Evolutionary conservation across 768 basidiomycete genomes (phyloP).

Genomic region (Mycena belliarum): DNA sequence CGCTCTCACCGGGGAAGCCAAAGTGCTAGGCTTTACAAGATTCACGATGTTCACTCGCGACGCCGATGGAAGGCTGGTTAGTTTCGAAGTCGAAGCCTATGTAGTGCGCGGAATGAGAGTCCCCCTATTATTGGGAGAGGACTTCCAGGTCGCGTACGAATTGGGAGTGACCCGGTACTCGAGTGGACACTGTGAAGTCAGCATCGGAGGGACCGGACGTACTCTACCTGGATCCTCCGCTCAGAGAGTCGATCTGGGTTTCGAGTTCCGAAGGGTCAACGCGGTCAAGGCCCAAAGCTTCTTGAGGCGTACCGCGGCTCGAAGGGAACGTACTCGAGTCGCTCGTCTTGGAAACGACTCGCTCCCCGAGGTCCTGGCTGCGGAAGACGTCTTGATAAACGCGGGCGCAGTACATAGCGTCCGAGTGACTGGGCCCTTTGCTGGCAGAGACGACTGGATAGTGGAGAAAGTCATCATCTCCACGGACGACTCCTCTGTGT

Average conservation of each 20-base stretch:
- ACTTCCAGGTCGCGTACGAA: conserved; percentile 26
- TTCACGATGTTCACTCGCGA: conserved; percentile 8
- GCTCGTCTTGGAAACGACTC: not conserved
- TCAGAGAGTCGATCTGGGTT: not conserved
- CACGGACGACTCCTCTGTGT: conserved; percentile 3
- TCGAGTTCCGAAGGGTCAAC: conserved; percentile 4
- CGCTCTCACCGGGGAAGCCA: conserved; percentile 5
- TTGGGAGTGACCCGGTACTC: conserved; percentile 13
- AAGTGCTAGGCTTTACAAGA: conserved; percentile 20
- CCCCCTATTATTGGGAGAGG: conserved; percentile 29
- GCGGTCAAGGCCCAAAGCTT: not conserved
- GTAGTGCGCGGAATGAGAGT: conserved; percentile 28
- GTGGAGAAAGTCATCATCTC: conserved; percentile 20
- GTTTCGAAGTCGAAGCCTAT: conserved; percentile 24
- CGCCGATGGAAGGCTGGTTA: conserved; percentile 1
- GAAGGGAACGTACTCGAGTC: not conserved
- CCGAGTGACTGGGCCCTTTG: not conserved
- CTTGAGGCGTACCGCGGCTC: not conserved
- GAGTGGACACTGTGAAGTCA: conserved; percentile 3
- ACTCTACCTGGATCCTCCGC: conserved; percentile 10
- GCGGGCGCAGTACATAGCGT: not conserved
- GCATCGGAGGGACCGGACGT: not conserved
- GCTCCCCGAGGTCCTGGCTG: not conserved
- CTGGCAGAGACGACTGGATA: conserved; percentile 13
- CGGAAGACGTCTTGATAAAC: not conserved